Evolutionary conservation across 1,139 yeast genomes (phyloP), one percentile per base, ranked within the genome.

Genomic region (Suhomyces guaymorum): DNA sequence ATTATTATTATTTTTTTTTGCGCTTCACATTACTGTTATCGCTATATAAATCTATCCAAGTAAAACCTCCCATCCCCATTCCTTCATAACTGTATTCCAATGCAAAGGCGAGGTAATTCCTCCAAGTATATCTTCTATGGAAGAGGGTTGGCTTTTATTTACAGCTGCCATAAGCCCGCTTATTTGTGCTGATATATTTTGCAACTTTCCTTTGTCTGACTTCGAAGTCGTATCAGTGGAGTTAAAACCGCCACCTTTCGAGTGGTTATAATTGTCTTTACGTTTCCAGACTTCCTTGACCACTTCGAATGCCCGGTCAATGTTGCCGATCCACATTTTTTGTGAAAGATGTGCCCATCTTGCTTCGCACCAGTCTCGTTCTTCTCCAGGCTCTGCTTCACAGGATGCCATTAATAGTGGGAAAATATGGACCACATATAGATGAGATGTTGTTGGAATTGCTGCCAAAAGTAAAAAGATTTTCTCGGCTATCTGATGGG

Each of bases 21-120:
- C 9, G 20, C 7, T 18, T 18, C 20, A 18, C 20, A 18, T 18
- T 18, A 18, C 9, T 21, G 6, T n/a, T 21, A 21, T 21, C n/a
- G 12, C 23, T 8, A 21, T 21, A 11, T 10, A 7, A n/a, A 21
- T 11, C 42, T 42, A 65, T 4, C 69, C 82, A 25, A 77, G 54
- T 28, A 80, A 53, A 10, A 81, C 80, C 52, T 81, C 86, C 86
- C 87, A 80, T 1, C 81, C 80, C 87, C 87, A 80, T 46, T 80
- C 86, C 46, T 75, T 73, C 86, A 80, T 81, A 9, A 81, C 77
- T 0, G 74, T 61, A 35, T 79, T 75, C 88, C 88, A 81, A 52
- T 80, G 86, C n/a, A 78, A 59, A 56, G 73, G 66, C 19, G 78
- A 70, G 35, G 66, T 63, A 26, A 78, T 63, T 1, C 75, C 73